Evolutionary conservation across 371 early-diverging fungal species (phyloP).

Genomic region (Mortierella sp.): DNA sequence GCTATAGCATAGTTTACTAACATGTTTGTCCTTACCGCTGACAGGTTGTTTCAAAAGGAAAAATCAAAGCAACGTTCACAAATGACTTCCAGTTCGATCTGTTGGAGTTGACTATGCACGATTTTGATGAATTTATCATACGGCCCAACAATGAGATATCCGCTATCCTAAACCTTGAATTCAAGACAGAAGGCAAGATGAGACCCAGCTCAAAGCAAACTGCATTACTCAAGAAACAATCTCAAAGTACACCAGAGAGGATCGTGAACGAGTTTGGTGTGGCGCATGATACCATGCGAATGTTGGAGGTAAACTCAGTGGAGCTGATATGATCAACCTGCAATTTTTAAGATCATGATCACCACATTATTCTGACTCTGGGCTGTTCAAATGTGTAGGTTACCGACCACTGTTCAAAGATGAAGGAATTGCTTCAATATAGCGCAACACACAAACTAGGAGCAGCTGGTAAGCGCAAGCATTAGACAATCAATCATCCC

Average conservation of each 20-base stretch:
- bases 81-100: constrained; percentile 36
- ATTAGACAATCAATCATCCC: neutral
- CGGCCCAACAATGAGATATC: constrained; percentile 23
- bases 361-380: neutral
- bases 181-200: constrained; percentile 36
- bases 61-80: constrained; percentile 34
- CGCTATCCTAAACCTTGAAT: constrained; percentile 12
- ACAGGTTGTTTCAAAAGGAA: constrained; percentile 38
- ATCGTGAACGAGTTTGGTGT: constrained; percentile 46
- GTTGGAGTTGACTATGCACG: constrained; percentile 22
- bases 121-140: constrained; percentile 28
- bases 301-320: constrained; percentile 35
- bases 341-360: neutral
- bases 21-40: neutral
- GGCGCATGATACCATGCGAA: constrained; percentile 23
- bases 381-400: constrained; percentile 17
- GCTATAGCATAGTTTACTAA: no score
- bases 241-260: constrained; percentile 31
- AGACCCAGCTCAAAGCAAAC: constrained; percentile 24
- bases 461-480: constrained; percentile 19
- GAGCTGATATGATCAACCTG: no score
- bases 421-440: constrained; percentile 33
- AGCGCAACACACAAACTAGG: constrained; percentile 22
- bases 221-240: constrained; percentile 6
- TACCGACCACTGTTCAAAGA: constrained; percentile 30